Conservation (phyloP, 305 asterid species). For the Fraxinus sp. region DNA sequence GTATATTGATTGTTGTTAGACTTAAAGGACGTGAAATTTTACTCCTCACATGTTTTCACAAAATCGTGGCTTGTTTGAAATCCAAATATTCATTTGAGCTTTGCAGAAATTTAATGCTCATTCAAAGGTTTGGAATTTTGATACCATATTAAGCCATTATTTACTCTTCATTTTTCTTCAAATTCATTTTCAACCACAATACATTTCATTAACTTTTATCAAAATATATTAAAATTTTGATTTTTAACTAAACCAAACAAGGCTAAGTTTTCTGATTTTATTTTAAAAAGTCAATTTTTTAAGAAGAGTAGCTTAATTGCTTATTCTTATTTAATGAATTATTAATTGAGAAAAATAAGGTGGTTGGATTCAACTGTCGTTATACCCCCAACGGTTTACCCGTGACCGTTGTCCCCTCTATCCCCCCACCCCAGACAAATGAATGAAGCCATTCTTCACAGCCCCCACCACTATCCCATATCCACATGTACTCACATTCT, state of each 20-base stretch:
- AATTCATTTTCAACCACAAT: not conserved
- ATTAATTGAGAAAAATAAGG: not conserved
- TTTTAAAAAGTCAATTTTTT: too few species aligned
- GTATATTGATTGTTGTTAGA: not conserved
- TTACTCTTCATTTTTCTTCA: too few species aligned
- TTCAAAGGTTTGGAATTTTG: not conserved
- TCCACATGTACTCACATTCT: constrained; percentile 33
- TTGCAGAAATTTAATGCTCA: not conserved
- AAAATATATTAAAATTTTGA: too few species aligned
- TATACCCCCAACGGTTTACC: not conserved
- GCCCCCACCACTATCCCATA: constrained; percentile 41
- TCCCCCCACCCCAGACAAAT: not conserved
- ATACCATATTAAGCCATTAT: not conserved
- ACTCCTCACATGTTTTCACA: not conserved
- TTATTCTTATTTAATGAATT: not conserved
- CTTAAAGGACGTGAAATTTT: too few species aligned
- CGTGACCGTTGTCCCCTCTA: not conserved
- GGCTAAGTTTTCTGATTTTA: not conserved
- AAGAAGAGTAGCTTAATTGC: not conserved
- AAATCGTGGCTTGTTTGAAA: not conserved
- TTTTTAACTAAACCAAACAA: not conserved
- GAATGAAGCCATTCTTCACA: not conserved
- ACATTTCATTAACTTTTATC: too few species aligned
- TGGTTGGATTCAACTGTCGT: not conserved
- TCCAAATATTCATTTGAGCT: not conserved